A percentile compares a stretch with the other conserved stretches of the same genome.
phyloP scores from a whole-genome alignment of 495 filamentous ascomycete genomes.

The Penicillium simplicissimum region DNA sequence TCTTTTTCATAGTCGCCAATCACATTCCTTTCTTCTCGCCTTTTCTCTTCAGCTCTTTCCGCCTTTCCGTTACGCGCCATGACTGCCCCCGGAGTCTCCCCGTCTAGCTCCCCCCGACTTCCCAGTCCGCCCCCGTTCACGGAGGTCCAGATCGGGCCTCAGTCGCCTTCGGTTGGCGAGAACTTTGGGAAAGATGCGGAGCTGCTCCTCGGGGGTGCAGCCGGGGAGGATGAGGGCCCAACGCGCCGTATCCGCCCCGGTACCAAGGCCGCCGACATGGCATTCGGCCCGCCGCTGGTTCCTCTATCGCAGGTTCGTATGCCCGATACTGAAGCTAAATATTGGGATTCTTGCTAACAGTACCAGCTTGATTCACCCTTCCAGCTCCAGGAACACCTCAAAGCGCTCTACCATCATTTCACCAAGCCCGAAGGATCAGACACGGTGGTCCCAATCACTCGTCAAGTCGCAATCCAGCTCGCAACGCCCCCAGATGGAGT shows the following conservation, averaged over 20 bases:
- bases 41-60: conserved; percentile 7
- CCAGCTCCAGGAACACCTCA: conserved; percentile 97
- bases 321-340: not conserved
- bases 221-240: conserved; percentile 62
- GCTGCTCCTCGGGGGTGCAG: conserved; percentile 40
- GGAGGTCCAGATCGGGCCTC: conserved; percentile 85
- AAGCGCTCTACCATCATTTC: conserved; percentile 80
- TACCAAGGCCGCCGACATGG: conserved; percentile 87
- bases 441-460: conserved; percentile 65
- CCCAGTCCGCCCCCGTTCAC: conserved; percentile 87
- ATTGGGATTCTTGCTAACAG: conserved; percentile 20
- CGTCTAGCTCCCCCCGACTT: conserved; percentile 80
- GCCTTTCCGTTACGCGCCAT: conserved; percentile 31
- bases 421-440: conserved; percentile 63
- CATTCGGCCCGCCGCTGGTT: conserved; percentile 83
- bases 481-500: conserved; percentile 76
- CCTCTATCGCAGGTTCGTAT: conserved; percentile 73
- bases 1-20: conserved; percentile 21
- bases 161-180: conserved; percentile 69
- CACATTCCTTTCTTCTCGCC: conserved; percentile 27
- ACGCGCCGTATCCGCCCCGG: conserved; percentile 88
- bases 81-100: conserved; percentile 59
- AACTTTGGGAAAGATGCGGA: conserved; percentile 44
- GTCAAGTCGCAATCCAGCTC: conserved; percentile 68
- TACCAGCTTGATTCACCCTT: conserved; percentile 88